Evolutionary conservation across 257 asterid species (phyloP), one percentile per base, ranked within the genome.

Genomic region (Fraxinus quadrangulata): DNA sequence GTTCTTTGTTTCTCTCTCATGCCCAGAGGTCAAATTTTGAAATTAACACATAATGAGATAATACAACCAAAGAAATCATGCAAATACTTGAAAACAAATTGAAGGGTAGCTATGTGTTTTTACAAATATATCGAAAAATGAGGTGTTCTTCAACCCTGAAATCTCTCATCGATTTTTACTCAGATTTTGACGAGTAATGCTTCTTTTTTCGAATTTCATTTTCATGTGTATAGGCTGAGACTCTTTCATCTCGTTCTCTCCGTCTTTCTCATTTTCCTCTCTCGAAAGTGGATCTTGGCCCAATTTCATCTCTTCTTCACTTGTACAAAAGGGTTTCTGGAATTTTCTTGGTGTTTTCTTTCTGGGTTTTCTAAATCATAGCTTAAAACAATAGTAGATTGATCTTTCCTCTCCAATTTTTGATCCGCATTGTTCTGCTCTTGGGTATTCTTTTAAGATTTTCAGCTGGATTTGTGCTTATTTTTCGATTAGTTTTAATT

Each of bases 131-230:
- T 65, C 42, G 17, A 26, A 16, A 42, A 24, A 68, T 79, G 81
- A 83, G 81, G 83, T 83, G 91, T 75, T 67, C 78, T 40, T 78
- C 68, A 76, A 1, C 71, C 91, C 91, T 77, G 68, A 72, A 74
- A 71, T 81, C 61, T 87, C 87, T 81, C 87, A 4, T 70, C 83
- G 54, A 78, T 76, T 76, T 77, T 51, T 34, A 30, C 83, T 82
- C 76, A 40, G 70, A 67, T 74, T 45, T 72, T 71, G 81, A 85
- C 84, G 70, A 83, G 83, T 79, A 67, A 30, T 71, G 75, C 75
- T 45, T 67, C 68, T 68, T 59, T 82, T 70, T 71, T 65, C 73
- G 28, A 78, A 75, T 71, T 81, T 71, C 19, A 70, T 13, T 10
- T 23, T 54, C 28, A 63, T 26, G 3, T 63, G 69, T 51, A 66